phyloP scores from a whole-genome alignment of 257 asterid species.

The Forsythia viridissima region DNA sequence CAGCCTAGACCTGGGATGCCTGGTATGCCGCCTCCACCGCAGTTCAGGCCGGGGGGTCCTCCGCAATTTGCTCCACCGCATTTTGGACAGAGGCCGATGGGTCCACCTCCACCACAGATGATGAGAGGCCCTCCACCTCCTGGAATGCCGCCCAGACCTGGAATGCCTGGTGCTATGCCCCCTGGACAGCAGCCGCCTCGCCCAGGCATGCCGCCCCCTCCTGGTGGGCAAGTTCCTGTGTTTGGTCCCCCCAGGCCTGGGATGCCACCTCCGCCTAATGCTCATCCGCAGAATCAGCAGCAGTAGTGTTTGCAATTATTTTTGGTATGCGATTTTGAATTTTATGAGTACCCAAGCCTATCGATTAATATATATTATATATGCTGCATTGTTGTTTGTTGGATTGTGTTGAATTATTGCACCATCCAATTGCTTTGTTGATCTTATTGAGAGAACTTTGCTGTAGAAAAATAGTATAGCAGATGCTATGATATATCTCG shows the following conservation, averaged over 20 bases:
- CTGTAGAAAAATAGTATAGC: background rate
- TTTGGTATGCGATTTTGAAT: slow-evolving; percentile 22
- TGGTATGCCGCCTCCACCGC: slow-evolving; percentile 57
- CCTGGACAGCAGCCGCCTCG: slow-evolving; percentile 62
- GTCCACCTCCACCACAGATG: slow-evolving; percentile 75
- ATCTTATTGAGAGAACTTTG: background rate
- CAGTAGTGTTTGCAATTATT: slow-evolving; percentile 23
- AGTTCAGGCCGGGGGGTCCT: slow-evolving; percentile 57
- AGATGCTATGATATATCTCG: background rate
- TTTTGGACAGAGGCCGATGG: slow-evolving; percentile 76
- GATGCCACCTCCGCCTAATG: slow-evolving; percentile 83
- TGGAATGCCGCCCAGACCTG: slow-evolving; percentile 70
- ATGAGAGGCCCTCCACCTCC: slow-evolving; percentile 88
- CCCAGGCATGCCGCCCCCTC: slow-evolving; percentile 79
- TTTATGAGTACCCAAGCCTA: background rate
- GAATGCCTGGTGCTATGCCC: slow-evolving; percentile 76
- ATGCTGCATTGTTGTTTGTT: background rate
- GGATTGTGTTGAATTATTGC: background rate
- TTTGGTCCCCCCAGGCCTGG: slow-evolving; percentile 91
- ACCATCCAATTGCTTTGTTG: background rate
- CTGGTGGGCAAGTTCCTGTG: slow-evolving; percentile 65
- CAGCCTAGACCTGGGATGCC: slow-evolving; percentile 49
- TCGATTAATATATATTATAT: background rate
- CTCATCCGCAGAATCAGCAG: slow-evolving; percentile 70
- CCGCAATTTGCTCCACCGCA: slow-evolving; percentile 60